These are phyloP conservation scores for Camillea tinctor DNA, from an alignment of 2,329 filamentous ascomycete genomes.

Conservation along the genomic window DNA sequence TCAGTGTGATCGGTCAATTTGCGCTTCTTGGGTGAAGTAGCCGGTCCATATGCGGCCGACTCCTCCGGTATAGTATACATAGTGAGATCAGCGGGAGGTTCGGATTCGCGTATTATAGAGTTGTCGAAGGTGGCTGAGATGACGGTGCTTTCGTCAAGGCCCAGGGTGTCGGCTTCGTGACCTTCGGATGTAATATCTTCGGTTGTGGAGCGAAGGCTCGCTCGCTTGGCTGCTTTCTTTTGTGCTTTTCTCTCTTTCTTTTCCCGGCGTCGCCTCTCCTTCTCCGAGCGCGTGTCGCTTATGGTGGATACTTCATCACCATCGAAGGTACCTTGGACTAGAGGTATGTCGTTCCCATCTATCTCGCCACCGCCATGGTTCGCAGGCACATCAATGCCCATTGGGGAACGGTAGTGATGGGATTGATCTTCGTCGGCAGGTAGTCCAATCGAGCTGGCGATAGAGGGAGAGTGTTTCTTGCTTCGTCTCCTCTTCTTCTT, in stretches of 20 bases:
- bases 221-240: conserved; percentile 14
- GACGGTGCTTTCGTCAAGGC: conserved; percentile 8
- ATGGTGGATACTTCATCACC: neutral
- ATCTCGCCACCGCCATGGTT: conserved; percentile 2
- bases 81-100: neutral
- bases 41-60: neutral
- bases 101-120: neutral
- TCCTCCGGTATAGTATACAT: conserved; percentile 1
- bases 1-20: conserved; percentile 11
- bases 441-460: conserved; percentile 5
- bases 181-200: neutral
- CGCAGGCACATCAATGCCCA: neutral
- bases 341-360: neutral
- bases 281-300: neutral
- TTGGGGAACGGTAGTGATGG: conserved; percentile 1
- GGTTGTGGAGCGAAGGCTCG: conserved; percentile 3
- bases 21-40: conserved; percentile 15
- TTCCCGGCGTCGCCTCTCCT: conserved; percentile 5
- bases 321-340: neutral
- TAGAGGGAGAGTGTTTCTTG: conserved; percentile 36
- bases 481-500: conserved; percentile 33
- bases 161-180: conserved; percentile 4
- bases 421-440: conserved; percentile 1
- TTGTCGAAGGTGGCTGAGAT: neutral
- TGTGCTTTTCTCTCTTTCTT: conserved; percentile 14